Conservation (phyloP, 371 early-diverging fungal species). For the Mucor ambiguus region DNA sequence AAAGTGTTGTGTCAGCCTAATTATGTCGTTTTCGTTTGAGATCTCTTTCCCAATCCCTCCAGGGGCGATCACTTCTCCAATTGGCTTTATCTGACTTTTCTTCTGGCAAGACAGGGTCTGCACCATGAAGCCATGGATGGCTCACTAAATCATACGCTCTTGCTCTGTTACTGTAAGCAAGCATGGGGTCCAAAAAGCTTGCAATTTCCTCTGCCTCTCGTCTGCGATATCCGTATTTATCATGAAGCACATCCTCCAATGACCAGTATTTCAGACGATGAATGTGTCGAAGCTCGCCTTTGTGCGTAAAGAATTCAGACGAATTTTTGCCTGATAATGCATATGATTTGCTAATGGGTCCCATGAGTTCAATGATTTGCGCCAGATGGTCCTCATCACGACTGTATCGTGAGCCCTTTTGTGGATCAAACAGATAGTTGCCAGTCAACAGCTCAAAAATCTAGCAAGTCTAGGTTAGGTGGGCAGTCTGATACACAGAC, state of each 20-base stretch:
- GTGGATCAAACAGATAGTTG: conserved; percentile 95
- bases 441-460: conserved; percentile 91
- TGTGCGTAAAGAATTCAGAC: conserved; percentile 76
- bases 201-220: conserved; percentile 63
- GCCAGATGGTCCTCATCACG: conserved; percentile 98
- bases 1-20: not conserved
- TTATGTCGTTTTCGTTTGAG: conserved; percentile 11
- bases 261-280: conserved; percentile 81
- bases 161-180: conserved; percentile 65
- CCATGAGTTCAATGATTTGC: conserved; percentile 93
- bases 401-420: conserved; percentile 74
- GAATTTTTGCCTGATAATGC: conserved; percentile 78
- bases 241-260: conserved; percentile 79
- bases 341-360: conserved; percentile 75
- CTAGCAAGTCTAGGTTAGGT: conserved; percentile 21
- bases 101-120: conserved; percentile 39
- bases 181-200: conserved; percentile 75
- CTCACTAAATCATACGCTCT: conserved; percentile 57
- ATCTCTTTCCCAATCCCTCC: conserved; percentile 44
- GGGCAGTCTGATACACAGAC: not conserved
- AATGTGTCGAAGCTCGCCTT: conserved; percentile 85
- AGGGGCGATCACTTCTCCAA: conserved; percentile 36
- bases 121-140: conserved; percentile 66
- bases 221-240: conserved; percentile 74
- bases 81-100: conserved; percentile 25